A percentile compares a stretch with the other conserved stretches of the same genome.
These are phyloP conservation scores for Claviceps sp. DNA, from an alignment of 2,329 filamentous ascomycete species.

Conservation along the genomic window DNA sequence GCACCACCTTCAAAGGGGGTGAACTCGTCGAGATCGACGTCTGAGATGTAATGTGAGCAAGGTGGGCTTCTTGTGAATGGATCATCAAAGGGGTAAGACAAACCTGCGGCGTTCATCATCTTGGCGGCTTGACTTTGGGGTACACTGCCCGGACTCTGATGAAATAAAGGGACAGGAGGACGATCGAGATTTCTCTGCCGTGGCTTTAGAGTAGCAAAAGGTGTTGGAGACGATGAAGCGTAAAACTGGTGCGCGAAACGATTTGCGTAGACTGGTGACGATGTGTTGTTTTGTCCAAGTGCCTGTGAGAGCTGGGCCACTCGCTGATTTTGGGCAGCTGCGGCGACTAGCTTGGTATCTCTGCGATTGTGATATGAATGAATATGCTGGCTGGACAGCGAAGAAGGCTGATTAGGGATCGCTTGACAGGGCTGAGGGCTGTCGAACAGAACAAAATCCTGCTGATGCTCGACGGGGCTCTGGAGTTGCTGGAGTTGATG, in stretches of 20 bases:
- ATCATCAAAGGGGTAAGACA: constrained; percentile 5
- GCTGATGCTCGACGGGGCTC: constrained; percentile 37
- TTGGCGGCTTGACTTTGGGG: constrained; percentile 25
- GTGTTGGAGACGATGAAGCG: constrained; percentile 52
- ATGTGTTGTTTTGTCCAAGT: constrained; percentile 36
- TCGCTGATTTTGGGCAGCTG: constrained; percentile 41
- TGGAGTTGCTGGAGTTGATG: constrained; percentile 41
- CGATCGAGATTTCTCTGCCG: constrained; percentile 33
- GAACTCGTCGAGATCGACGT: constrained; percentile 46
- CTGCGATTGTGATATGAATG: constrained; percentile 33
- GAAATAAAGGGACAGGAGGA: constrained; percentile 61
- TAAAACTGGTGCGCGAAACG: constrained; percentile 50
- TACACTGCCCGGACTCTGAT: constrained; percentile 42
- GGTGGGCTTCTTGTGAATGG: neutral
- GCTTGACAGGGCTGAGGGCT: constrained; percentile 27
- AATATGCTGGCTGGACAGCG: constrained; percentile 29
- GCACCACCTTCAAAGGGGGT: constrained; percentile 40
- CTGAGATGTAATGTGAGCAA: constrained; percentile 28
- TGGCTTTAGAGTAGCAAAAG: constrained; percentile 43
- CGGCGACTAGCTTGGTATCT: constrained; percentile 22
- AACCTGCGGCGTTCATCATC: constrained; percentile 32
- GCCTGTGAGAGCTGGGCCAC: constrained; percentile 46
- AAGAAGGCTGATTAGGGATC: constrained; percentile 23
- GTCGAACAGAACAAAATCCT: constrained; percentile 73
- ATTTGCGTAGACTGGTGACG: constrained; percentile 41